A percentile compares a stretch with the other conserved stretches of the same genome.
Evolutionary conservation across 768 basidiomycete species (phyloP).

Genomic region (Calocera cornea): DNA sequence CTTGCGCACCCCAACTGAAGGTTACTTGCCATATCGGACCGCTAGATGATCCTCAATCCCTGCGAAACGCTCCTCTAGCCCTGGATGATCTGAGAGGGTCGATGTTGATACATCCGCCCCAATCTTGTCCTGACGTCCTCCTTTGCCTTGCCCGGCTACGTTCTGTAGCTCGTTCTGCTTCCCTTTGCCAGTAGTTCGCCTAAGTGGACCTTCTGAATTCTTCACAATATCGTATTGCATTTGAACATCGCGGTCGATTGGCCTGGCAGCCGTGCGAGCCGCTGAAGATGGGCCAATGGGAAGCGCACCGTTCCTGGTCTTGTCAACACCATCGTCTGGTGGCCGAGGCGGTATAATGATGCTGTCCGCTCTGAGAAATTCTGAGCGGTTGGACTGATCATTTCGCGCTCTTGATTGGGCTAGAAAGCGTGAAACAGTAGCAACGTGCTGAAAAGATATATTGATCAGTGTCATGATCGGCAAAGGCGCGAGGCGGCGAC

Average conservation of each 20-base stretch:
- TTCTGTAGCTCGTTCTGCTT: conserved; percentile 5
- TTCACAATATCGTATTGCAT: conserved; percentile 83
- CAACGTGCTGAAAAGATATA: conserved; percentile 39
- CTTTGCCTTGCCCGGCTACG: conserved; percentile 36
- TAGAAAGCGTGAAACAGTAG: conserved; percentile 56
- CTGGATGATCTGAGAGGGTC: conserved; percentile 40
- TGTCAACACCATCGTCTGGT: conserved; percentile 24
- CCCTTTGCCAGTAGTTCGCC: conserved; percentile 35
- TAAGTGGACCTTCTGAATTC: conserved; percentile 64
- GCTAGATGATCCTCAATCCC: conserved; percentile 62
- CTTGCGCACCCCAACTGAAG: background rate
- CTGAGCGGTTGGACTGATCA: conserved; percentile 60
- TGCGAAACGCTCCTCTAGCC: conserved; percentile 45
- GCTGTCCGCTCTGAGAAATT: conserved; percentile 50
- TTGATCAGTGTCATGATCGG: background rate
- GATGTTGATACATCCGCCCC: conserved; percentile 20
- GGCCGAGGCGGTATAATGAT: conserved; percentile 44
- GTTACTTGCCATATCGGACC: conserved; percentile 50
- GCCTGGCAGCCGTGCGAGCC: conserved; percentile 59
- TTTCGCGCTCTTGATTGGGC: conserved; percentile 58
- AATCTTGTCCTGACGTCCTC: conserved; percentile 33
- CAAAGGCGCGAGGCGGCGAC: conserved; percentile 18
- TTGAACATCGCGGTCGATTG: conserved; percentile 57
- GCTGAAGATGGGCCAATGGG: conserved; percentile 35
- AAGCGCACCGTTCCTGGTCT: conserved; percentile 19